Evolutionary conservation across 2,329 filamentous ascomycete genomes (phyloP).

Genomic region (Hansfordia pulvinata): DNA sequence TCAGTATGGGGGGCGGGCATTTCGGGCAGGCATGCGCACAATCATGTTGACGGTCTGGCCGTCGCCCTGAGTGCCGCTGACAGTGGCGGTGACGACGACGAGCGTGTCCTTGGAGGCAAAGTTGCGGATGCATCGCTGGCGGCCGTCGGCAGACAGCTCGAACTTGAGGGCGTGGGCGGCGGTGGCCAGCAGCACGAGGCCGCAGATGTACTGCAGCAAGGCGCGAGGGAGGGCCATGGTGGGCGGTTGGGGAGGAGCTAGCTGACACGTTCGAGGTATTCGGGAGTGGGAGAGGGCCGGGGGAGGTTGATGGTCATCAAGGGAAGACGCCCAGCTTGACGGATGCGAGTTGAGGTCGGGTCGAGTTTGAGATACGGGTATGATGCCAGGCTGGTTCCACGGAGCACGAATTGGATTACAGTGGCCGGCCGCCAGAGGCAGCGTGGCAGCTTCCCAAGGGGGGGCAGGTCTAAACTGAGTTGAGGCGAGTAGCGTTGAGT

Average conservation of each 20-base stretch:
- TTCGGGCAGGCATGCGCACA: conserved; percentile 42
- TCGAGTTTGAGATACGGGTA: too few relatives aligned
- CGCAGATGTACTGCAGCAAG: conserved; percentile 44
- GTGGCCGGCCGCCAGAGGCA: too few relatives aligned
- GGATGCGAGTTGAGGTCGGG: too few relatives aligned
- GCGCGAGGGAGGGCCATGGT: conserved; percentile 36
- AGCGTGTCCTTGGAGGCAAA: conserved; percentile 86
- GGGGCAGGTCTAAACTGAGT: too few relatives aligned
- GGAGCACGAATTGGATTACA: too few relatives aligned
- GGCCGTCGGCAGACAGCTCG: conserved; percentile 66
- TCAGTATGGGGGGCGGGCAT: not conserved
- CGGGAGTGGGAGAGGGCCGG: too few relatives aligned
- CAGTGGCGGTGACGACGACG: conserved; percentile 85
- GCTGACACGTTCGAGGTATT: too few relatives aligned
- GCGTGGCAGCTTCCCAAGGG: too few relatives aligned
- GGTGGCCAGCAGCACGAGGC: conserved; percentile 40
- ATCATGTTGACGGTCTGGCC: conserved; percentile 91
- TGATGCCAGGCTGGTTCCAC: too few relatives aligned
- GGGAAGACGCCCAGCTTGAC: too few relatives aligned
- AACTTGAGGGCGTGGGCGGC: conserved; percentile 70
- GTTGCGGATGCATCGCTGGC: conserved; percentile 88
- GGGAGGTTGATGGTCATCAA: too few relatives aligned
- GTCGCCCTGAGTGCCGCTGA: conserved; percentile 78
- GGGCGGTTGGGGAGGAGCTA: conserved; percentile 2
- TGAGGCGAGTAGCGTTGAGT: too few relatives aligned